Evolutionary conservation across 1,139 yeast species (phyloP).

Genomic region (Geotrichum cucujoidarum): DNA sequence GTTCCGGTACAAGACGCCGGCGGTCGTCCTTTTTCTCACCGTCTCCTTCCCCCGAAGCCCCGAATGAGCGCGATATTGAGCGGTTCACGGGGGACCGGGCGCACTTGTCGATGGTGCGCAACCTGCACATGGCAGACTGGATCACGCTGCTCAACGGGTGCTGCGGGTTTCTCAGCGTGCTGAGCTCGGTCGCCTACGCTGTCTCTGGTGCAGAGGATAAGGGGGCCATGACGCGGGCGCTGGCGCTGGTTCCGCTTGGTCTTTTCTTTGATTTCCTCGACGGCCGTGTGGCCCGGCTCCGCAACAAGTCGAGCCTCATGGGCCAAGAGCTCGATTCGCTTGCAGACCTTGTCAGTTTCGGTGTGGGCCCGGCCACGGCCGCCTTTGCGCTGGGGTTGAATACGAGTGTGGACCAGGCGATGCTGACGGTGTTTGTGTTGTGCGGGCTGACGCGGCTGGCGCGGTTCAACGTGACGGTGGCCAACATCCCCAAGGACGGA

Average conservation of each 20-base stretch:
- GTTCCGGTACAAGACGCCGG: conserved; percentile 21
- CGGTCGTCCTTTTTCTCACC: conserved; percentile 37
- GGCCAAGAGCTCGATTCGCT: conserved; percentile 96
- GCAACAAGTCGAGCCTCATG: conserved; percentile 87
- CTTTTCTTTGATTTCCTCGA: conserved; percentile 93
- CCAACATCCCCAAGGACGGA: conserved; percentile 84
- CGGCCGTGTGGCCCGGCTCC: conserved; percentile 92
- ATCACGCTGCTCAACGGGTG: conserved; percentile 81
- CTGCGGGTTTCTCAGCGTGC: conserved; percentile 80
- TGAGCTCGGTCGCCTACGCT: conserved; percentile 73
- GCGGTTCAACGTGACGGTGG: conserved; percentile 88
- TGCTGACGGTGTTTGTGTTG: conserved; percentile 78
- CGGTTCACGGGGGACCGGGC: conserved; percentile 75
- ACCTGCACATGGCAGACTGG: conserved; percentile 88
- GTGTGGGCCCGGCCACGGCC: conserved; percentile 88
- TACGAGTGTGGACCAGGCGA: conserved; percentile 70
- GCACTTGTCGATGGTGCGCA: conserved; percentile 44
- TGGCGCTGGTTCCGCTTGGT: conserved; percentile 80
- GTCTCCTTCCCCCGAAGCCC: conserved; percentile 36
- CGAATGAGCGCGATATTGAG: conserved; percentile 60
- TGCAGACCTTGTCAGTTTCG: conserved; percentile 89
- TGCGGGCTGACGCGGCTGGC: conserved; percentile 94
- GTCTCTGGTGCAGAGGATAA: conserved; percentile 10
- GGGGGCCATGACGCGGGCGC: conserved; percentile 78
- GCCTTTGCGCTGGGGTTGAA: conserved; percentile 90